Evolutionary conservation across 164 flowering plant genomes (phyloP), one percentile per base, ranked within the genome.

Genomic region (Sedum album): DNA sequence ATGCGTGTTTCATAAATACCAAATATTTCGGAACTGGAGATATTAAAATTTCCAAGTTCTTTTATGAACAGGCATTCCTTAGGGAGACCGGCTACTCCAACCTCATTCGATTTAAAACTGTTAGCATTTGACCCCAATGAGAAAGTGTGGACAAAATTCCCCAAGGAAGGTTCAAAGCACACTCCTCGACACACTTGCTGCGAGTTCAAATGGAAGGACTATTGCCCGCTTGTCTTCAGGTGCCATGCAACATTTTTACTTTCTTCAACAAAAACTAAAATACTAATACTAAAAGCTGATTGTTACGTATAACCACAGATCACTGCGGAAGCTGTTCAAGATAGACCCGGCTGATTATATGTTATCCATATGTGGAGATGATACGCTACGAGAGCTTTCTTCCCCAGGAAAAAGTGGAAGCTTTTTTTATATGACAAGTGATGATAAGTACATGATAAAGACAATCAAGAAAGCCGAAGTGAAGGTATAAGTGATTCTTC

Each of bases 391-490:
- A 42, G 98, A 94, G 81, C 88, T 91, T 36, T 89, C 96, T 2
- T 91, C 98, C 38, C 96, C 97, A 6, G 98, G 98, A 21, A 94
- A 94, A 73, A 89, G 97, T 78, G 97, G 97, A 68, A 91, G 92
- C 77, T 87, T 91, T 77, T 91, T 91, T 70, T 91, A 91, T 81
- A 71, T 91, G 66, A 89, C 95, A 26, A 71, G 85, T 70, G 97
- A 91, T 79, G 97, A n/a, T n/a, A n/a, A n/a, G n/a, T n/a, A n/a
- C n/a, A n/a, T n/a, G n/a, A n/a, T n/a, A n/a, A n/a, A n/a, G n/a
- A n/a, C n/a, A n/a, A n/a, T n/a, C n/a, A n/a, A n/a, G n/a, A n/a
- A n/a, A n/a, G n/a, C n/a, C n/a, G 97, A 91, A 83, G 86, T 80
- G 35, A 91, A 91, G 74, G 94, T 88, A 46, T 26, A 15, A 35